Evolutionary conservation across 192 early-diverging fungal species (phyloP), one percentile per base, ranked within the genome.

Genomic region (Podila epigama): DNA sequence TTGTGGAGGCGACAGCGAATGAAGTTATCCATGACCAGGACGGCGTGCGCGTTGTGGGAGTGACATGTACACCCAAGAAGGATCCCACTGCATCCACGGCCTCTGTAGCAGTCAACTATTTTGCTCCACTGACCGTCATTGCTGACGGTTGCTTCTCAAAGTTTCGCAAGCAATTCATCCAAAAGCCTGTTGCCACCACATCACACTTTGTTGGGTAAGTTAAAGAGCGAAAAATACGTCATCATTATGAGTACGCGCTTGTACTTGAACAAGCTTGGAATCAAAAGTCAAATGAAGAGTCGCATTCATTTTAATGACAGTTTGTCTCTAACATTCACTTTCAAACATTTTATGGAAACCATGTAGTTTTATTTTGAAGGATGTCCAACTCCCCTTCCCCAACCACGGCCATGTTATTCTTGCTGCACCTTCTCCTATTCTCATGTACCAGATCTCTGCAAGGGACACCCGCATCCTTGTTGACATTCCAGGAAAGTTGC

Each of bases 131-230:
- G 16, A 93, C 92, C 2, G 83, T 97, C 63, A 91, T 98, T 25
- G 92, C 91, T 25, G 97, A 98, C 75, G 97, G 97, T n/a, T 92
- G 92, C 68, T 93, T 94, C 58, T 97, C 96, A 65, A 96, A 94
- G 79, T 98, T 97, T 78, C 86, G 97, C 39, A 94, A 92, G 60
- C 84, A 93, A 31, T 82, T 87, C 53, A 87, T 88, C 41, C 52
- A 68, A 0, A 88, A 81, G 58, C 70, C 83, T 16, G 85, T 89
- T 25, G 56, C 55, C 2, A 85, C 79, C 28, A 87, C 84, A 50
- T 89, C 88, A 0, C 83, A 93, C 60, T 93, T 93, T 79, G 91
- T 92, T 29, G 92, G 92, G 88, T 91, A 87, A 55, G 65, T 12
- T 32, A 57, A 25, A 48, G n/a, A n/a, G n/a, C n/a, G n/a, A n/a